These are phyloP conservation scores for Botrytis elliptica DNA, from an alignment of 2,329 filamentous ascomycete genomes.

Conservation along the genomic window DNA sequence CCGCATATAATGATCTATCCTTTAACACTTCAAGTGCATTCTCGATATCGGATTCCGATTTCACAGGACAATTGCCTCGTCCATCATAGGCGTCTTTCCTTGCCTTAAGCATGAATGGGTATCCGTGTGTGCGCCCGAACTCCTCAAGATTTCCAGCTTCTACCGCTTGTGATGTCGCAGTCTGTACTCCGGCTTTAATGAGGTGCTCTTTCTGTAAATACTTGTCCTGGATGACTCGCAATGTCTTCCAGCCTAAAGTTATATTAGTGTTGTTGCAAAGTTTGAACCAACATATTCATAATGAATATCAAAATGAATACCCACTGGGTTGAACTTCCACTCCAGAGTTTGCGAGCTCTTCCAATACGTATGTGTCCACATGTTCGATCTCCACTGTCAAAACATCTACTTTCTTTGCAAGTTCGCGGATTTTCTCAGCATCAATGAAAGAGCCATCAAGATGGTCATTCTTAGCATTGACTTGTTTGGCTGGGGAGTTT, in stretches of 20 bases:
- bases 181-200: constrained; percentile 63
- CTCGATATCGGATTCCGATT: constrained; percentile 57
- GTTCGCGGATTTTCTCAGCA: constrained; percentile 69
- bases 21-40: constrained; percentile 69
- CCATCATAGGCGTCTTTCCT: constrained; percentile 91
- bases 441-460: constrained; percentile 88
- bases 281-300: constrained; percentile 1
- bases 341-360: constrained; percentile 70
- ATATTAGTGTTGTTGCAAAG: constrained; percentile 53
- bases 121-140: constrained; percentile 65
- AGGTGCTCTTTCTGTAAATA: constrained; percentile 85
- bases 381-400: constrained; percentile 96
- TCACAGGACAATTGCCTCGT: constrained; percentile 69
- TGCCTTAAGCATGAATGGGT: constrained; percentile 90
- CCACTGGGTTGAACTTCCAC: constrained; percentile 50
- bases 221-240: constrained; percentile 92
- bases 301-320: background rate
- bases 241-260: constrained; percentile 81
- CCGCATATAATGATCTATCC: constrained; percentile 59
- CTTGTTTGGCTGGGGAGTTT: constrained; percentile 79
- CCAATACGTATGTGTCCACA: constrained; percentile 83
- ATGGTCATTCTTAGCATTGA: constrained; percentile 72
- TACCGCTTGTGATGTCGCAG: constrained; percentile 64
- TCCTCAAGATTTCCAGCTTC: constrained; percentile 57
- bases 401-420: constrained; percentile 76